phyloP scores from a whole-genome alignment of 495 filamentous ascomycete species.

The Cudoniella acicularis region DNA sequence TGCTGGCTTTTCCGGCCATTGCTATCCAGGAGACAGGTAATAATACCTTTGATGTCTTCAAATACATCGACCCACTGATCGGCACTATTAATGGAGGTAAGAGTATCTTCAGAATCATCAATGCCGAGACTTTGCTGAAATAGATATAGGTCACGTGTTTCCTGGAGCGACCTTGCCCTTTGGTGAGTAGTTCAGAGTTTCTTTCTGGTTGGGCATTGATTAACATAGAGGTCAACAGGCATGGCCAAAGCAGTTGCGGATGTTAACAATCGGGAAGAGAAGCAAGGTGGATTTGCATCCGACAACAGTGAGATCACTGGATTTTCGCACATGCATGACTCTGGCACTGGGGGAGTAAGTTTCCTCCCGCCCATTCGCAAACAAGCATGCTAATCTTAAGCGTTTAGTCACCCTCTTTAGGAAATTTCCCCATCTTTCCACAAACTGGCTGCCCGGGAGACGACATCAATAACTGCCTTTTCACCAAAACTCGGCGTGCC shows the following conservation, averaged over 20 bases:
- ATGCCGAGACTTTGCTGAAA: neutral
- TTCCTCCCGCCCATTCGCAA: too few species aligned
- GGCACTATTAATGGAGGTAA: slow-evolving; percentile 56
- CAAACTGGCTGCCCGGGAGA: slow-evolving; percentile 62
- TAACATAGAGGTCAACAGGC: slow-evolving; percentile 31
- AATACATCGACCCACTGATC: slow-evolving; percentile 54
- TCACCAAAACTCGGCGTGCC: slow-evolving; percentile 39
- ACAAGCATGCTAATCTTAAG: too few species aligned
- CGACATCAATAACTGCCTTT: slow-evolving; percentile 61
- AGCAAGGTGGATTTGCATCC: slow-evolving; percentile 69
- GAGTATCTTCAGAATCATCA: neutral
- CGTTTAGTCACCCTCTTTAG: slow-evolving; percentile 52
- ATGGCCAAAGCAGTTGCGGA: slow-evolving; percentile 80
- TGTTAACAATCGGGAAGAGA: slow-evolving; percentile 43
- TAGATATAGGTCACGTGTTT: slow-evolving; percentile 55
- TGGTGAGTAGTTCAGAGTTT: slow-evolving; percentile 33
- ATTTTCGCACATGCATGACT: slow-evolving; percentile 72
- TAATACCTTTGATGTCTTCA: slow-evolving; percentile 16
- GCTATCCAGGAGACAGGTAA: neutral
- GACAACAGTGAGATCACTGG: slow-evolving; percentile 60
- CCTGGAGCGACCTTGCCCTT: slow-evolving; percentile 72
- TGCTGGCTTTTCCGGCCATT: neutral
- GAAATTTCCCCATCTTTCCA: slow-evolving; percentile 74
- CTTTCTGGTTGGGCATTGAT: neutral
- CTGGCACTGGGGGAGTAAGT: slow-evolving; percentile 62